Evolutionary conservation across 768 basidiomycete species (phyloP).

Genomic region (Agrocybe pediades): DNA sequence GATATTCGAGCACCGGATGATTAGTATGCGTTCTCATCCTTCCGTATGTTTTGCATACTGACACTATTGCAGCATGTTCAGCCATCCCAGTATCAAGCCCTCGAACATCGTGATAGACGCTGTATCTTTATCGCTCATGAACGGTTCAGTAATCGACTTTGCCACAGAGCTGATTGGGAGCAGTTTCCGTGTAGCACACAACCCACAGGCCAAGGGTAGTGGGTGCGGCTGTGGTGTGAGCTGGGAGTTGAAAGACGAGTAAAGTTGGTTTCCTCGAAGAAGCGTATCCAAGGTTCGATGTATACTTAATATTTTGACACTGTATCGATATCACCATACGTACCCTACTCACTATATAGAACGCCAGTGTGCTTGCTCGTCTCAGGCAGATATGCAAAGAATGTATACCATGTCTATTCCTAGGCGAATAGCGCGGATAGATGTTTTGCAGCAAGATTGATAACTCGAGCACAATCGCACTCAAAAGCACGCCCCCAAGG

Average conservation of each 20-base stretch:
- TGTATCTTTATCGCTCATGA: slow-evolving; percentile 80
- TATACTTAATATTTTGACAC: slow-evolving; percentile 18
- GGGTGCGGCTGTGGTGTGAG: slow-evolving; percentile 97
- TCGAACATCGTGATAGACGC: slow-evolving; percentile 85
- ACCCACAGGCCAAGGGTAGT: slow-evolving; percentile 88
- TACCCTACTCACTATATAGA: slow-evolving; percentile 4
- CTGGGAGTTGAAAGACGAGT: slow-evolving; percentile 77
- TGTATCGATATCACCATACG: slow-evolving; percentile 19
- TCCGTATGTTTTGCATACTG: not conserved
- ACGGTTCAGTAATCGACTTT: slow-evolving; percentile 88
- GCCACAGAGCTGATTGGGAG: slow-evolving; percentile 95
- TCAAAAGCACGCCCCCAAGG: too few species aligned
- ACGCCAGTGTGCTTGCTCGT: too few species aligned
- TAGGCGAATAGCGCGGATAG: too few species aligned
- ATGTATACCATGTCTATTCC: too few species aligned
- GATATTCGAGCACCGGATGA: slow-evolving; percentile 66
- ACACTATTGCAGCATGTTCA: slow-evolving; percentile 54
- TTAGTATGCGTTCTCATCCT: slow-evolving; percentile 62
- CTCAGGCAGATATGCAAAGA: too few species aligned
- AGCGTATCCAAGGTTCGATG: slow-evolving; percentile 16
- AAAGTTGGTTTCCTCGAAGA: not conserved
- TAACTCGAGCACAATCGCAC: too few species aligned
- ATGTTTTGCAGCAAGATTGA: too few species aligned
- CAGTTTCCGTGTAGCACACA: slow-evolving; percentile 79
- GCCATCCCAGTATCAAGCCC: slow-evolving; percentile 69